These are phyloP conservation scores for Rosa chinensis DNA, from an alignment of 306 rosid species.

Conservation along the genomic window DNA sequence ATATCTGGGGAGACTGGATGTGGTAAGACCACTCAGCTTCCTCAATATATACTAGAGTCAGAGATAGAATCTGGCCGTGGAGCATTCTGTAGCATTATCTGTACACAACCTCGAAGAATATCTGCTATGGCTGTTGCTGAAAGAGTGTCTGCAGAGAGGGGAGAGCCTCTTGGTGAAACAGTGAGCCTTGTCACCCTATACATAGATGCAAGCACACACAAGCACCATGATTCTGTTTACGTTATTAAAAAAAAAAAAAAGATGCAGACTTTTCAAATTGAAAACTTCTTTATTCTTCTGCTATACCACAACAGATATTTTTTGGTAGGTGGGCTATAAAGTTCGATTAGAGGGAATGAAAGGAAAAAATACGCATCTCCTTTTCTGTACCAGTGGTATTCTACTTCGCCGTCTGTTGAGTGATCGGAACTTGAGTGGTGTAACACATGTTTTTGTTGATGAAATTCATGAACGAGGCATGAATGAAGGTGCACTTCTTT, in stretches of 20 bases:
- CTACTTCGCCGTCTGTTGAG: conserved; percentile 58
- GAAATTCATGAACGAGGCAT: conserved; percentile 69
- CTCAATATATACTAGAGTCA: conserved; percentile 56
- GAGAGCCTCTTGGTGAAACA: conserved; percentile 59
- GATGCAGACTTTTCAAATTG: conserved; percentile 35
- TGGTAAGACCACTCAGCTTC: conserved; percentile 67
- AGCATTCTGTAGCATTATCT: conserved; percentile 57
- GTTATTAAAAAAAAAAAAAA: conserved; percentile 3
- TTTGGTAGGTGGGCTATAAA: conserved; percentile 70
- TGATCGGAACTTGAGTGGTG: conserved; percentile 52
- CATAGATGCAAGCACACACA: conserved; percentile 20
- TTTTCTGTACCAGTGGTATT: conserved; percentile 62
- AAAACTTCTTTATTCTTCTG: conserved; percentile 54
- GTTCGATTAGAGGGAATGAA: conserved; percentile 63
- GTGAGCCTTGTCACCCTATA: conserved; percentile 37
- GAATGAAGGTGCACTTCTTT: conserved; percentile 51
- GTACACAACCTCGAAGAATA: conserved; percentile 60
- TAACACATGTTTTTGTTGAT: conserved; percentile 63
- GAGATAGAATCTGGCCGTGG: conserved; percentile 66
- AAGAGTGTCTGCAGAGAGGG: conserved; percentile 59
- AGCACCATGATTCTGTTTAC: not conserved
- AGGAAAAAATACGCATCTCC: conserved; percentile 62
- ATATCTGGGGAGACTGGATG: conserved; percentile 71
- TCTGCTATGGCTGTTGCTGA: conserved; percentile 62
- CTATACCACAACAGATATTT: conserved; percentile 71